These are phyloP conservation scores for Fusarium sacchari DNA, from an alignment of 2,329 filamentous ascomycete genomes.

Conservation along the genomic window DNA sequence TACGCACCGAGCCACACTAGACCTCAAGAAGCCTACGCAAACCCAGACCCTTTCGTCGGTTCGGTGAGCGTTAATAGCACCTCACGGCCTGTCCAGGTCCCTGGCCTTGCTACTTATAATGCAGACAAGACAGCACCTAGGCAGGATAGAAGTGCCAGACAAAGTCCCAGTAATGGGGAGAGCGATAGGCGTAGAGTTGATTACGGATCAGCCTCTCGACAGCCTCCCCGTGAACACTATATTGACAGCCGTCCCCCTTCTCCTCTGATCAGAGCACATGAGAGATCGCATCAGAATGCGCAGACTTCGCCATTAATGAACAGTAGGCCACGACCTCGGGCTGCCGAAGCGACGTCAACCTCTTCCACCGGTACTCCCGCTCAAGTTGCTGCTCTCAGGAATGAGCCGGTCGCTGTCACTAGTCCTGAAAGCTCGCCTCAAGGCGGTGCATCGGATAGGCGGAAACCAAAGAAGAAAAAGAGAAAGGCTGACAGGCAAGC, in stretches of 20 bases:
- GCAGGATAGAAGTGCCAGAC: conserved; percentile 51
- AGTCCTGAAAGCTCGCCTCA: conserved; percentile 71
- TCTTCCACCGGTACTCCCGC: conserved; percentile 52
- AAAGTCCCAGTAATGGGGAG: conserved; percentile 52
- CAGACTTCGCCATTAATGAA: conserved; percentile 70
- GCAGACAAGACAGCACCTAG: conserved; percentile 23
- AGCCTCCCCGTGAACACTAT: conserved; percentile 38
- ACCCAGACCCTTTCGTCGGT: conserved; percentile 2
- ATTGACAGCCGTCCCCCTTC: conserved; percentile 57
- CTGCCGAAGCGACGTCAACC: conserved; percentile 26
- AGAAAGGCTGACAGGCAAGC: conserved; percentile 62
- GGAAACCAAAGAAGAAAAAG: conserved; percentile 62
- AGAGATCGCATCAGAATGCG: conserved; percentile 77
- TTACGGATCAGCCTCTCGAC: conserved; percentile 21
- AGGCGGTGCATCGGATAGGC: conserved; percentile 59
- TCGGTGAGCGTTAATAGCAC: conserved; percentile 20
- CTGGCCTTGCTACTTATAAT: conserved; percentile 47
- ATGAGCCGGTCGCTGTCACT: conserved; percentile 58
- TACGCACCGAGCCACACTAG: conserved; percentile 13
- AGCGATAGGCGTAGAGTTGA: conserved; percentile 24
- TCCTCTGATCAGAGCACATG: conserved; percentile 76
- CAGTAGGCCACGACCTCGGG: conserved; percentile 48
- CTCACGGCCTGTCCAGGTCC: conserved; percentile 38
- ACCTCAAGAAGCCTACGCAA: conserved; percentile 14
- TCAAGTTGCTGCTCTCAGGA: conserved; percentile 67